A percentile compares a stretch with the other conserved stretches of the same genome.
Evolutionary conservation across 129 eudicot genomes (phyloP).

Genomic region (Chrysanthemum makinoi): DNA sequence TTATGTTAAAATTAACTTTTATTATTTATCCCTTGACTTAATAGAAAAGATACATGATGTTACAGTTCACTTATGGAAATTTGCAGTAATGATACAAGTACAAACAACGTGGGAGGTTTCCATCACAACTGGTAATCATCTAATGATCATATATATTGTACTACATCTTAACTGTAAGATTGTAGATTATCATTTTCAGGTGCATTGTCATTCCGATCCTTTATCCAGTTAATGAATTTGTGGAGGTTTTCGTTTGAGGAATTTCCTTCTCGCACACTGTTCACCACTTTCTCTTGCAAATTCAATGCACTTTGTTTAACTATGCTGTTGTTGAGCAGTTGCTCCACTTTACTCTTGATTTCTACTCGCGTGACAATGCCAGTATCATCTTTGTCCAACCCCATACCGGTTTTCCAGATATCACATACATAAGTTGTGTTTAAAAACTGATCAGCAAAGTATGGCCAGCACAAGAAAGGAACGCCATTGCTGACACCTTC

Average conservation of each 20-base stretch:
- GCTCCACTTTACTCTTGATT: slow-evolving; percentile 49
- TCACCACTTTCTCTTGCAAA: slow-evolving; percentile 25
- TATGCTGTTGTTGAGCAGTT: slow-evolving; percentile 30
- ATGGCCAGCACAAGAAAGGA: slow-evolving; percentile 76
- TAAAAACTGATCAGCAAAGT: slow-evolving; percentile 59
- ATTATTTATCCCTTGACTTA: too few relatives aligned
- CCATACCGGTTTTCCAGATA: slow-evolving; percentile 55
- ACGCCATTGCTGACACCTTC: slow-evolving; percentile 64
- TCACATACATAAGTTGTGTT: slow-evolving; percentile 52
- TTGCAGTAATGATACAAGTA: too few relatives aligned
- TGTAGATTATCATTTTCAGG: not conserved
- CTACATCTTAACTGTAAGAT: not conserved
- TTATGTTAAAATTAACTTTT: too few relatives aligned
- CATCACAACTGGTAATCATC: too few relatives aligned
- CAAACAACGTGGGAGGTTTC: too few relatives aligned
- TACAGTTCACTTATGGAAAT: too few relatives aligned
- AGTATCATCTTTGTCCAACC: slow-evolving; percentile 37
- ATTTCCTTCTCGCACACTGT: slow-evolving; percentile 25
- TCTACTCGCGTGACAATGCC: slow-evolving; percentile 45
- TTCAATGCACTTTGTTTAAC: slow-evolving; percentile 34
- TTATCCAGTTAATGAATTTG: slow-evolving; percentile 42
- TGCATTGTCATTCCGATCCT: slow-evolving; percentile 12
- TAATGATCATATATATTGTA: not conserved
- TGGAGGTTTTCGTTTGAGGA: slow-evolving; percentile 38
- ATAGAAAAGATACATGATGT: too few relatives aligned